Conservation (phyloP, 768 basidiomycete species). For the Pholiota conissans region DNA sequence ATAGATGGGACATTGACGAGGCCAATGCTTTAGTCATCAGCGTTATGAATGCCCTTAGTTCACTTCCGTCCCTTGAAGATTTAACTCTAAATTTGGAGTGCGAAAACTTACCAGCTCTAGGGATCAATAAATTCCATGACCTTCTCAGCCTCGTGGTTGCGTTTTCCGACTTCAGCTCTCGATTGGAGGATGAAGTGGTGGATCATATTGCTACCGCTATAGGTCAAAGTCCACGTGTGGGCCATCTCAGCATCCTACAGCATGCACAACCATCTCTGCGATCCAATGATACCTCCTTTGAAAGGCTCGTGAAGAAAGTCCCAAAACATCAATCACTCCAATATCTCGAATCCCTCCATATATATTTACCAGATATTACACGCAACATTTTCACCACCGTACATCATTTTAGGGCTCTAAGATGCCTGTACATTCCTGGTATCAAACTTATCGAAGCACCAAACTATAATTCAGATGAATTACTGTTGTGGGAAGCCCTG, state of each 20-base stretch:
- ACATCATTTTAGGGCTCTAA: neutral
- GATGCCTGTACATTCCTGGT: neutral
- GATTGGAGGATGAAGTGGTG: too few relatives aligned
- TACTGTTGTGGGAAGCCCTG: neutral
- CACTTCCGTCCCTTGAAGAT: neutral
- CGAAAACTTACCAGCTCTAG: neutral
- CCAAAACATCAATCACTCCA: too few relatives aligned
- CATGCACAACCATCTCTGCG: too few relatives aligned
- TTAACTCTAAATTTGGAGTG: neutral
- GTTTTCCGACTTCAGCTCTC: too few relatives aligned
- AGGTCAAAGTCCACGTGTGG: too few relatives aligned
- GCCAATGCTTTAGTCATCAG: neutral
- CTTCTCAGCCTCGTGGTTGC: neutral
- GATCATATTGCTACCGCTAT: too few relatives aligned
- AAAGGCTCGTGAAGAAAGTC: too few relatives aligned
- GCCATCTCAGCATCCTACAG: too few relatives aligned
- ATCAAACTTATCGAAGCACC: too few relatives aligned
- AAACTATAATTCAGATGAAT: neutral
- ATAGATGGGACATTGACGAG: neutral
- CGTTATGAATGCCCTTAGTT: neutral
- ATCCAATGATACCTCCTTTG: too few relatives aligned
- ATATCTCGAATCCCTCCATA: neutral
- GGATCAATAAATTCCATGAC: neutral
- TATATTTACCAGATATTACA: neutral
- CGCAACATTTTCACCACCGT: neutral